phyloP scores from a whole-genome alignment of 2,329 filamentous ascomycete genomes.

The Paecilomyces variotii region DNA sequence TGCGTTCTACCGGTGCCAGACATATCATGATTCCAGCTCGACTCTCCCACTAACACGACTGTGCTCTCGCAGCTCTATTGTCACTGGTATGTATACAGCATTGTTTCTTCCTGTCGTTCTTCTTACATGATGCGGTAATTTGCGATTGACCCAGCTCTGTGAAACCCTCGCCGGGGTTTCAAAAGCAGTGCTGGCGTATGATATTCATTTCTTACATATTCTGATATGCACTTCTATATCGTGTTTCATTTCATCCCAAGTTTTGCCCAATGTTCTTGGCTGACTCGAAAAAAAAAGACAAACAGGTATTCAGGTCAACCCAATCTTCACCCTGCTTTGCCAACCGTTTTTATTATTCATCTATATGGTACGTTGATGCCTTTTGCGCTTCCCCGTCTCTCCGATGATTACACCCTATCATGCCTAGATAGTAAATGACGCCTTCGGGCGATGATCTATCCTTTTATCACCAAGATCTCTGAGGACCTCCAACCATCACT shows the following conservation, averaged over 20 bases:
- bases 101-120: slow-evolving; percentile 6
- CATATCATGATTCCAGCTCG: too few relatives aligned
- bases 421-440: slow-evolving; percentile 64
- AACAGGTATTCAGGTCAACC: background rate
- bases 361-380: slow-evolving; percentile 17
- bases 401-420: slow-evolving; percentile 58
- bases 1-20: background rate
- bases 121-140: slow-evolving; percentile 87
- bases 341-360: background rate
- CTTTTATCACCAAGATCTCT: slow-evolving; percentile 61
- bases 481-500: slow-evolving; percentile 37
- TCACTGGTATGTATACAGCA: slow-evolving; percentile 13
- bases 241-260: background rate
- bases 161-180: slow-evolving; percentile 84
- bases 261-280: slow-evolving; percentile 3
- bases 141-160: slow-evolving; percentile 89
- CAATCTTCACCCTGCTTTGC: background rate
- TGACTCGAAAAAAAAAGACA: slow-evolving; percentile 12
- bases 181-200: slow-evolving; percentile 66
- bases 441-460: slow-evolving; percentile 49
- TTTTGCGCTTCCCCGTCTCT: slow-evolving; percentile 20
- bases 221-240: slow-evolving; percentile 50
- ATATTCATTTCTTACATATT: slow-evolving; percentile 99
- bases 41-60: too few relatives aligned
- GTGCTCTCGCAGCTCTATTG: slow-evolving; percentile 9